Conservation (phyloP, 2,329 filamentous ascomycete species). For the Fusarium bulbicola region DNA sequence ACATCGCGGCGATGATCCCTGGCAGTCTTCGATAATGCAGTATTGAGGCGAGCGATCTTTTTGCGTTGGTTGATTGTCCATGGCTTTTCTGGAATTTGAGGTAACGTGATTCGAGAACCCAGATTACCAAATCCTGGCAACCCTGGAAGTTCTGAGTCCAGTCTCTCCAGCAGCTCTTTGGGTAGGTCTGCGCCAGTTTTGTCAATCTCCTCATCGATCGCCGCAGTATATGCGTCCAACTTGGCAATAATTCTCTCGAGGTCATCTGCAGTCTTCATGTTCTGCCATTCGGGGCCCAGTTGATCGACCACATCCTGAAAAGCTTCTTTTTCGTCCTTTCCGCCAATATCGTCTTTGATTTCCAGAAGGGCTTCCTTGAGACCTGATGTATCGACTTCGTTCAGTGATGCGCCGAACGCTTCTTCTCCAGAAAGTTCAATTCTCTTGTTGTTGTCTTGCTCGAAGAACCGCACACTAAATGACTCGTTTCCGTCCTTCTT, state of each 20-base stretch:
- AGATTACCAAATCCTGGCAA: constrained; percentile 39
- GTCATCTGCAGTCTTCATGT: constrained; percentile 46
- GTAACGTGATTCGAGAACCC: constrained; percentile 37
- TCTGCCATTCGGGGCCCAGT: constrained; percentile 45
- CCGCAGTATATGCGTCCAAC: constrained; percentile 48
- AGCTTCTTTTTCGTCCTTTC: constrained; percentile 46
- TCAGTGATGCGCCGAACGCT: constrained; percentile 53
- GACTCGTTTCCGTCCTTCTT: constrained; percentile 25
- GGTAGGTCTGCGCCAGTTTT: constrained; percentile 45
- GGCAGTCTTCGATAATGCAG: constrained; percentile 41
- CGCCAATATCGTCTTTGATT: constrained; percentile 50
- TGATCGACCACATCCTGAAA: constrained; percentile 49
- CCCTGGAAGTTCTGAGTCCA: constrained; percentile 44
- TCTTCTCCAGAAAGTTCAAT: constrained; percentile 51
- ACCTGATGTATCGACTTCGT: constrained; percentile 48
- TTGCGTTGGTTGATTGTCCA: constrained; percentile 52
- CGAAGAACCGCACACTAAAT: constrained; percentile 57
- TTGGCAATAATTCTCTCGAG: constrained; percentile 48
- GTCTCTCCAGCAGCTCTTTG: constrained; percentile 45
- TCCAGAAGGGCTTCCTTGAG: constrained; percentile 50
- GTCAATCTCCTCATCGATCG: constrained; percentile 49
- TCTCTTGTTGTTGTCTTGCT: constrained; percentile 53
- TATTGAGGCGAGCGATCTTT: constrained; percentile 51
- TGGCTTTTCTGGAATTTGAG: constrained; percentile 49
- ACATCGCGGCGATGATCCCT: constrained; percentile 42